Evolutionary conservation across 352 stramenopile genomes (phyloP).

Genomic region (Pythium monospermum): DNA sequence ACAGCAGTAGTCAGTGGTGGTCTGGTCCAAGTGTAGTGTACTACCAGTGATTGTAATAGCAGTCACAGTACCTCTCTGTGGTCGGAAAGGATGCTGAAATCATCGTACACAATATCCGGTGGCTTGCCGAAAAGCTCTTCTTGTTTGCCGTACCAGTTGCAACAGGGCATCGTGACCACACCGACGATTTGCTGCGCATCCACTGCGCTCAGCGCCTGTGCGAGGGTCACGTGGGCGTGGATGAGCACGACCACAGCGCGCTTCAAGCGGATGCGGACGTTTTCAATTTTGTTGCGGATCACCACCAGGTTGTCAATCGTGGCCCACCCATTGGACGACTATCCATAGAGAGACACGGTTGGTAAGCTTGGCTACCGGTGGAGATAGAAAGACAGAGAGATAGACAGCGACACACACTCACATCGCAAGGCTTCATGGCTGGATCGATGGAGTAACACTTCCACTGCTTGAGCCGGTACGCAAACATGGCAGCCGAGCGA

Average conservation of each 20-base stretch:
- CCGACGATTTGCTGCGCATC: slow-evolving; percentile 53
- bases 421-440: slow-evolving; percentile 70
- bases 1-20: neutral
- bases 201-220: slow-evolving; percentile 60
- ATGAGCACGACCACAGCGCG: slow-evolving; percentile 66
- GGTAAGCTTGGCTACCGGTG: too few species aligned
- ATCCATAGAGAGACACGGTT: too few species aligned
- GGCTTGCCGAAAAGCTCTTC: slow-evolving; percentile 45
- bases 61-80: slow-evolving; percentile 51
- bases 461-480: slow-evolving; percentile 62
- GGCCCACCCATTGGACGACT: slow-evolving; percentile 46
- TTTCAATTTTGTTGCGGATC: slow-evolving; percentile 81
- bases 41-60: neutral
- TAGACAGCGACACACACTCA: neutral
- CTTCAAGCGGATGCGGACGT: slow-evolving; percentile 58
- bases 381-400: slow-evolving; percentile 11
- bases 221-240: slow-evolving; percentile 75
- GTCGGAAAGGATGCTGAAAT: slow-evolving; percentile 76
- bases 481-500: slow-evolving; percentile 72
- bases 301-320: slow-evolving; percentile 62
- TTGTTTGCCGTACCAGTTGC: slow-evolving; percentile 79
- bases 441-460: slow-evolving; percentile 79
- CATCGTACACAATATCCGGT: slow-evolving; percentile 73
- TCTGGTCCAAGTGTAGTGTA: neutral
- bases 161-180: slow-evolving; percentile 73